A percentile compares a stretch with the other conserved stretches of the same genome.
Evolutionary conservation across 768 basidiomycete genomes (phyloP).

Genomic region (Auriscalpium microsporum): DNA sequence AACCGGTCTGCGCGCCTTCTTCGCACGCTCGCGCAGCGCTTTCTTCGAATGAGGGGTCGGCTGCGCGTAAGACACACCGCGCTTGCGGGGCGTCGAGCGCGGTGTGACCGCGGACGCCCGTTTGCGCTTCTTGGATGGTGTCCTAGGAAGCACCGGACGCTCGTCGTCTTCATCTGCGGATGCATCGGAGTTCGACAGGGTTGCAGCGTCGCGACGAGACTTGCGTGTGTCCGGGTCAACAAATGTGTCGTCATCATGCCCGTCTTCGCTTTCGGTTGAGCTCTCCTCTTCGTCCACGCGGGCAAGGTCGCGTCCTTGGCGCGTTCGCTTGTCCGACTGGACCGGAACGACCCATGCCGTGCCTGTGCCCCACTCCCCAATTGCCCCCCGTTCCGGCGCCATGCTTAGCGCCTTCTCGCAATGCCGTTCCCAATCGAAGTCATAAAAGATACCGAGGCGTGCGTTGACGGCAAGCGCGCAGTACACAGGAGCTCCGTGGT

Average conservation of each 20-base stretch:
- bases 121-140: conserved; percentile 50
- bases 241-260: conserved; percentile 3
- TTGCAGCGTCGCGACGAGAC: no score
- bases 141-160: conserved; percentile 29
- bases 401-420: conserved; percentile 29
- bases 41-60: conserved; percentile 20
- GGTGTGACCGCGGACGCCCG: conserved; percentile 18
- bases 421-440: conserved; percentile 50
- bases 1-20: conserved; percentile 1
- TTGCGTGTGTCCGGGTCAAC: no score
- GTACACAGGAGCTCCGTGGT: conserved; percentile 28
- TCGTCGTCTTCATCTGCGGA: conserved; percentile 17
- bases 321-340: not conserved
- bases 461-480: conserved; percentile 55
- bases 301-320: no score
- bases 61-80: conserved; percentile 23
- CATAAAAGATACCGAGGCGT: conserved; percentile 52
- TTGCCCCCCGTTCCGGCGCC: conserved; percentile 1
- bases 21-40: conserved; percentile 11
- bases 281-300: conserved; percentile 9
- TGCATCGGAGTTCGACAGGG: not conserved
- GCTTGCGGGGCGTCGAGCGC: conserved; percentile 12
- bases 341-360: conserved; percentile 15
- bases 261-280: conserved; percentile 12
- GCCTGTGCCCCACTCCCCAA: conserved; percentile 13